phyloP scores from a whole-genome alignment of 805 yeast genomes.

The Candida pini region DNA sequence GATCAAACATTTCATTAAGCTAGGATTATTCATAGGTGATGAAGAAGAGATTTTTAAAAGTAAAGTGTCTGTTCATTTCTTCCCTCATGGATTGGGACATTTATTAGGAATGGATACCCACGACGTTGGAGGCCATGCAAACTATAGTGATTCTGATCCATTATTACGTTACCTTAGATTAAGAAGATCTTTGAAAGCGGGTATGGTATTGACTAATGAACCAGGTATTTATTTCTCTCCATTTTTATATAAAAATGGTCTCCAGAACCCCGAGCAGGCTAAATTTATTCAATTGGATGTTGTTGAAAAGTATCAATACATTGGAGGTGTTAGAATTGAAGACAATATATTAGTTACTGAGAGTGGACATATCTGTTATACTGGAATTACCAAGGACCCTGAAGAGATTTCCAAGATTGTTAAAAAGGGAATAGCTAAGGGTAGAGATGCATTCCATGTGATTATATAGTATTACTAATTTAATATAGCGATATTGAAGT shows the following conservation, averaged over 20 bases:
- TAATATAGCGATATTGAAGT: neutral
- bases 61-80: constrained; percentile 70
- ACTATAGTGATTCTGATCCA: constrained; percentile 80
- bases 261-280: constrained; percentile 43
- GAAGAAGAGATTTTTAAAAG: constrained; percentile 64
- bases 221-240: constrained; percentile 94
- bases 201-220: constrained; percentile 90
- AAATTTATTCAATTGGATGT: constrained; percentile 61
- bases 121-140: constrained; percentile 87
- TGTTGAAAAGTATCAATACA: constrained; percentile 70
- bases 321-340: constrained; percentile 98
- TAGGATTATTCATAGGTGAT: constrained; percentile 67
- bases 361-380: constrained; percentile 74
- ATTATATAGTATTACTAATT: constrained; percentile 11
- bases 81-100: constrained; percentile 96
- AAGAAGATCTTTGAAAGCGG: constrained; percentile 61
- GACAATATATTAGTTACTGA: constrained; percentile 82
- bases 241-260: constrained; percentile 61
- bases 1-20: constrained; percentile 58
- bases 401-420: constrained; percentile 76
- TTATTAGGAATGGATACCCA: constrained; percentile 92
- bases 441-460: constrained; percentile 57
- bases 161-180: constrained; percentile 73
- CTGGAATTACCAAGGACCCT: constrained; percentile 81
- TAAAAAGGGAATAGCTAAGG: constrained; percentile 57